Base-by-base conservation (phyloP, 2,329 filamentous ascomycete genomes). In the Stemphylium beticola region DNA sequence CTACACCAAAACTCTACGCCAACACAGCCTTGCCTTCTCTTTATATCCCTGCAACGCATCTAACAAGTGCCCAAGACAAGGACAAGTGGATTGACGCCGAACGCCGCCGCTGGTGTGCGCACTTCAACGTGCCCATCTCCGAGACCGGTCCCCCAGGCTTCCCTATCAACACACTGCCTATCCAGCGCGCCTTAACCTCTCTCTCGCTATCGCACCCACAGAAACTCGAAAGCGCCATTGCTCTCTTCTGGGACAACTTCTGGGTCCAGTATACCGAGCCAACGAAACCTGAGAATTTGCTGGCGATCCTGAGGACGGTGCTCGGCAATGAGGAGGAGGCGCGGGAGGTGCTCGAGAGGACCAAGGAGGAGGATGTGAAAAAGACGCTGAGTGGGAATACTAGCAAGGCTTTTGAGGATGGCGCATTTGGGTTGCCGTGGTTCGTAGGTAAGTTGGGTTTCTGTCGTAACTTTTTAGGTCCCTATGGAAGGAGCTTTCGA, bases 381-480 rank as follows among this genome's bases (percentile, higher is more conserved):
- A 70, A 75, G 15, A 55, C 65, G 26, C 63, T 87, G 61, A 64
- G 57, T 5, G 72, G 72, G 20, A 85, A 84, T 53, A 85, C 83
- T 1, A 77, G 84, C 12, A 59, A 68, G 45, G 82, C 83, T 1
- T 75, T 86, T 20, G 71, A 74, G 20, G 76, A 80, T 20, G 85
- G 83, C 1, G 83, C 82, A 1, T 88, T 88, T 75, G 85, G 85
- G 1, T 64, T 87, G 48, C 85, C 85, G 2, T 87, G 83, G 81
- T 83, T 85, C 64, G 72, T 77, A 47, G 73, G 73, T 76, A 42
- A 63, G 68, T 67, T 29, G 26, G 29, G 15, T 14, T 12, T 33
- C 15, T 44, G 12, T n/a, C n/a, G n/a, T n/a, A n/a, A n/a, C n/a
- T n/a, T n/a, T n/a, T n/a, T n/a, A n/a, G n/a, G n/a, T 15, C 10